Evolutionary conservation across 73 alveolate species (phyloP).

Genomic region (Paramecium primaurelia): DNA sequence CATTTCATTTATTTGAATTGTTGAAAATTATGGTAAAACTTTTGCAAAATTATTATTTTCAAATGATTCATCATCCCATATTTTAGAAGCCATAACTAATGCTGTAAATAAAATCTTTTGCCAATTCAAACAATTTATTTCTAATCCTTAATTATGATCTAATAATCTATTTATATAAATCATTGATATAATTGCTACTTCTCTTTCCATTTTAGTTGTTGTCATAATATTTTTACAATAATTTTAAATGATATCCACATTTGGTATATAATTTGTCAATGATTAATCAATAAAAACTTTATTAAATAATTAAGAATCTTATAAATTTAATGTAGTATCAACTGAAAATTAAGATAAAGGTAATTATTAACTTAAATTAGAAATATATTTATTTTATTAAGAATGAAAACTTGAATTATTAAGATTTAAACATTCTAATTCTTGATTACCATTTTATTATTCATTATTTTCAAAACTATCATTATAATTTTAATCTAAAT

Average conservation of each 20-base stretch:
- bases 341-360: slow-evolving; percentile 6
- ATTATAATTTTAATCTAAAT: background rate
- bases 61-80: slow-evolving; percentile 99
- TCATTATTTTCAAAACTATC: background rate
- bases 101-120: slow-evolving; percentile 90
- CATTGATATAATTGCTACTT: slow-evolving; percentile 88
- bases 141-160: slow-evolving; percentile 88
- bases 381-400: no score
- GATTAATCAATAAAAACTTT: background rate
- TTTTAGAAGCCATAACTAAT: slow-evolving; percentile 89
- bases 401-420: no score
- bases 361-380: background rate
- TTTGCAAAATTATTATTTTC: slow-evolving; percentile 98
- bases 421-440: background rate
- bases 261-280: slow-evolving; percentile 53
- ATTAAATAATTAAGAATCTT: background rate
- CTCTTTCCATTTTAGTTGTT: slow-evolving; percentile 94
- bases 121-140: slow-evolving; percentile 97
- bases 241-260: slow-evolving; percentile 78
- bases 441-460: background rate
- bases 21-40: slow-evolving; percentile 90
- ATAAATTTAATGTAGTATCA: background rate
- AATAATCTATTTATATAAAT: slow-evolving; percentile 96
- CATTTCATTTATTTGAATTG: slow-evolving; percentile 92
- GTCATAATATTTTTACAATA: slow-evolving; percentile 91